Evolutionary conservation across 352 stramenopile species (phyloP), one percentile per base, ranked within the genome.

Genomic region (Pythium insidiosum): DNA sequence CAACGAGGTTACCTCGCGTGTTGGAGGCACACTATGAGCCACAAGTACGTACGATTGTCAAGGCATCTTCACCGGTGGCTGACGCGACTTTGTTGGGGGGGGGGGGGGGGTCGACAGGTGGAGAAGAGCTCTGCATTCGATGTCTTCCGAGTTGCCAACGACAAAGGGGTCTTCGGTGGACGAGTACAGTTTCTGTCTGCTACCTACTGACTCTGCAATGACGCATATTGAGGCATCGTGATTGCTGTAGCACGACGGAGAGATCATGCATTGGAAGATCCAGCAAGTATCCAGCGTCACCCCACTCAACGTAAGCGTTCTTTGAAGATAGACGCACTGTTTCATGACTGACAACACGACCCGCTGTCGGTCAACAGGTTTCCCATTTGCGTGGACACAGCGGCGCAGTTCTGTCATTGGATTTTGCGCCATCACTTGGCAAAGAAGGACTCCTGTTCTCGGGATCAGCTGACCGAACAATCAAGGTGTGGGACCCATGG

Each of bases 401-500:
- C 5, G 73, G 77, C 6, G 53, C 69, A 10, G 73, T 84, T 13
- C 34, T 84, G 4, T 45, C 56, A 5, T 58, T 89, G 37, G 74
- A 68, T 23, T 83, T 81, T 25, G 53, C 54, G 4, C 21, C 47
- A 2, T 52, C 63, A 18, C 38, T 78, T 16, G 73, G 64, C 1
- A 71, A 66, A 11, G 56, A 71, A 43, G 73, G 69, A 0, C 37
- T 91, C 34, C 66, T 88, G 13, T 78, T 88, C 24, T 77, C 63
- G 6, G 71, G 75, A 15, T 82, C 73, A 13, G 61, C 66, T 0
- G 78, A 90, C 50, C 70, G 78, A 22, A 72, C 63, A 0, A 84
- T 90, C 37, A 82, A 76, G 34, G 52, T 87, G 6, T 89, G 77
- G 77, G 77, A 89, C 38, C 71, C 72, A 10, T 84, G 68, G 71